Evolutionary conservation across 345 rosid species (phyloP).

Genomic region (Ceriops decandra): DNA sequence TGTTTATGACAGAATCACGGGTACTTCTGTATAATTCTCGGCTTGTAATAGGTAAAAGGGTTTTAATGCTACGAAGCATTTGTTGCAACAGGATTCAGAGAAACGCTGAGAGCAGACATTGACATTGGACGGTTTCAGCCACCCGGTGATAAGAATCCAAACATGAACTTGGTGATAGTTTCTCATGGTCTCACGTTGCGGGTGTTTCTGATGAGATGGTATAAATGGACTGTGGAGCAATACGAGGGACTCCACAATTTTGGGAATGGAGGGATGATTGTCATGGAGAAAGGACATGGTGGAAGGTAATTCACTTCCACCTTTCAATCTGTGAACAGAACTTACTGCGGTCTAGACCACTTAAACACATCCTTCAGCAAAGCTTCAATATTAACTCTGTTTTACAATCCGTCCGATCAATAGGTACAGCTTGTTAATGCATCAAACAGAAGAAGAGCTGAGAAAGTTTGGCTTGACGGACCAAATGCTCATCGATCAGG

Average conservation of each 20-base stretch:
- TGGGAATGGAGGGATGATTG: slow-evolving; percentile 43
- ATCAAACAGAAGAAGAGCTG: slow-evolving; percentile 49
- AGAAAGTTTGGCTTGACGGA: slow-evolving; percentile 50
- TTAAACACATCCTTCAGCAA: background rate
- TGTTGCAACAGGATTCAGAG: slow-evolving; percentile 47
- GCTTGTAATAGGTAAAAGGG: background rate
- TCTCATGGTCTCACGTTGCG: slow-evolving; percentile 58
- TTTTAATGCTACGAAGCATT: background rate
- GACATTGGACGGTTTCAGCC: slow-evolving; percentile 58
- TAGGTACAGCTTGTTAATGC: slow-evolving; percentile 50
- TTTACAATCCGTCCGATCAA: background rate
- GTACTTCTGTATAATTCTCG: slow-evolving; percentile 11
- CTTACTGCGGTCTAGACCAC: too few relatives aligned
- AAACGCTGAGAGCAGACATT: slow-evolving; percentile 51
- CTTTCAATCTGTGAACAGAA: too few relatives aligned
- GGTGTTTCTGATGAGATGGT: slow-evolving; percentile 70
- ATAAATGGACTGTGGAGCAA: slow-evolving; percentile 66
- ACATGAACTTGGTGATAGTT: slow-evolving; percentile 53
- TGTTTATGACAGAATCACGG: slow-evolving; percentile 66
- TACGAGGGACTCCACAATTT: slow-evolving; percentile 50
- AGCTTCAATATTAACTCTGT: background rate
- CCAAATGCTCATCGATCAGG: slow-evolving; percentile 59
- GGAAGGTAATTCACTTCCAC: slow-evolving; percentile 37
- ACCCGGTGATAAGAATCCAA: slow-evolving; percentile 34
- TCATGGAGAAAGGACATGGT: slow-evolving; percentile 58